phyloP scores from a whole-genome alignment of 2,329 filamentous ascomycete genomes.

The Pseudogymnoascus sp. region DNA sequence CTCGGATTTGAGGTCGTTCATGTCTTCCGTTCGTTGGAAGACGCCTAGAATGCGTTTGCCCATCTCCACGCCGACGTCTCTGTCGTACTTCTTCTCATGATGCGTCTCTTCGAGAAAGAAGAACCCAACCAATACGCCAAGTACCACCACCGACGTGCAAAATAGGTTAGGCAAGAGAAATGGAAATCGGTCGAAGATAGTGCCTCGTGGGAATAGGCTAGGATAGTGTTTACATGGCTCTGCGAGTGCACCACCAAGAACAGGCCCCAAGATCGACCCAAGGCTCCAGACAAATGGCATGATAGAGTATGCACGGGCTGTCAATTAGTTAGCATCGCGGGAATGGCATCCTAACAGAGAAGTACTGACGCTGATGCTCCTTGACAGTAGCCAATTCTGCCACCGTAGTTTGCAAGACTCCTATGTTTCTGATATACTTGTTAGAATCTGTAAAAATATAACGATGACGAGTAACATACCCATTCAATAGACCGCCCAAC shows the following conservation, averaged over 20 bases:
- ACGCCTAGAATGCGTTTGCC: slow-evolving; percentile 57
- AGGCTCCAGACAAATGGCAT: slow-evolving; percentile 99
- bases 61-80: slow-evolving; percentile 67
- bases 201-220: slow-evolving; percentile 58
- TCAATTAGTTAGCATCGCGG: slow-evolving; percentile 22
- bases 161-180: slow-evolving; percentile 92
- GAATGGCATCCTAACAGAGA: slow-evolving; percentile 15
- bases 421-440: slow-evolving; percentile 62
- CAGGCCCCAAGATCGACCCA: slow-evolving; percentile 88
- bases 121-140: slow-evolving; percentile 70
- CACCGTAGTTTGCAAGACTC: slow-evolving; percentile 89
- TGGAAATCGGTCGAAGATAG: slow-evolving; percentile 77
- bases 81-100: slow-evolving; percentile 64
- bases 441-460: slow-evolving; percentile 14
- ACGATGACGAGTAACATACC: slow-evolving; percentile 46
- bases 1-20: slow-evolving; percentile 32
- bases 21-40: slow-evolving; percentile 27
- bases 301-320: slow-evolving; percentile 86
- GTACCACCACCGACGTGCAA: slow-evolving; percentile 67
- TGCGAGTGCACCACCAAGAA: slow-evolving; percentile 82
- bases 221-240: slow-evolving; percentile 81
- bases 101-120: slow-evolving; percentile 95
- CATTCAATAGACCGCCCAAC: slow-evolving; percentile 84
- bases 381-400: slow-evolving; percentile 89
- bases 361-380: slow-evolving; percentile 76